A percentile compares a stretch with the other conserved stretches of the same genome.
Evolutionary conservation across 1,284 basidiomycete genomes (phyloP).

Genomic region (Cutaneotrichosporon spelunceum): DNA sequence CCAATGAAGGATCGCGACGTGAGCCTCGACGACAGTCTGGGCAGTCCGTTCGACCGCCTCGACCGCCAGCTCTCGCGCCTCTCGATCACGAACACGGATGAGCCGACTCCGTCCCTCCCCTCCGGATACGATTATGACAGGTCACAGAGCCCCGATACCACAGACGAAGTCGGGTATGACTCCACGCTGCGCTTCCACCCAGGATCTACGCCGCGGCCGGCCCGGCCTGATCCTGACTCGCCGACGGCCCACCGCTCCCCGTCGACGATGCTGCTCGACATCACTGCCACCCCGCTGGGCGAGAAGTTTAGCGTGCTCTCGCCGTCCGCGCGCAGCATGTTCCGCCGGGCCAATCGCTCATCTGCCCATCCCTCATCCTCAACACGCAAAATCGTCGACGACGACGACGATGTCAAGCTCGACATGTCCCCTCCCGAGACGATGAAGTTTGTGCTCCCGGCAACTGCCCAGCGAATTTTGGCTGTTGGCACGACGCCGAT

Average conservation of each 20-base stretch:
- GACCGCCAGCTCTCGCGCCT: conserved; percentile 61
- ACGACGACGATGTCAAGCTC: conserved; percentile 54
- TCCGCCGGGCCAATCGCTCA: neutral
- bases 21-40: conserved; percentile 66
- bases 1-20: conserved; percentile 30
- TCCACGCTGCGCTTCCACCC: neutral
- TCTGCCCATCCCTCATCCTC: neutral
- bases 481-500: conserved; percentile 5
- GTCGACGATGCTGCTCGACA: conserved; percentile 51
- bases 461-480: conserved; percentile 56
- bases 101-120: conserved; percentile 41
- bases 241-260: conserved; percentile 2
- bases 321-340: neutral
- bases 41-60: conserved; percentile 70
- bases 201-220: neutral
- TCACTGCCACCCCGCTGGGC: conserved; percentile 60
- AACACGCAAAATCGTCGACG: conserved; percentile 24
- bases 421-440: conserved; percentile 84
- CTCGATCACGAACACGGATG: conserved; percentile 43
- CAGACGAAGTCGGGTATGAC: neutral
- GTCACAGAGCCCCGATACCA: neutral
- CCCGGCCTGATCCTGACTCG: neutral
- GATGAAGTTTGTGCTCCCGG: conserved; percentile 74
- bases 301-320: conserved; percentile 45
- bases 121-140: conserved; percentile 29